Conservation (phyloP, 1,284 basidiomycete genomes). For the Malassezia sp. region DNA sequence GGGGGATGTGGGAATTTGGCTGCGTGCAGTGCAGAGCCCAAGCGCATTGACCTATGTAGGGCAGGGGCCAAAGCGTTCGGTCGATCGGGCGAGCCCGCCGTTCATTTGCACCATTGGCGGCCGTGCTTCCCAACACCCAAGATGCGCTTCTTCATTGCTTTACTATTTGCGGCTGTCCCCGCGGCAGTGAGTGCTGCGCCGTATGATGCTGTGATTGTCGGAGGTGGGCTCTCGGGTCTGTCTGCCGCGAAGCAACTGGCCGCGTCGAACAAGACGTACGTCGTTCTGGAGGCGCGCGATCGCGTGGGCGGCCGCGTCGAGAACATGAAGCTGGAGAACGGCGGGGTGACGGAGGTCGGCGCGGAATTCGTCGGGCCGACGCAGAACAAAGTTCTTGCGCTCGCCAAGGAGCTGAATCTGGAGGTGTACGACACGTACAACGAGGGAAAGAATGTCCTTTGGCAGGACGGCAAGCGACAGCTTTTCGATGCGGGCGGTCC, state of each 20-base stretch:
- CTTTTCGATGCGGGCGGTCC: background rate
- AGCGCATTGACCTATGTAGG: too few species aligned
- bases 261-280: slow-evolving; percentile 46
- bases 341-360: slow-evolving; percentile 46
- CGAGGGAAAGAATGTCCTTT: slow-evolving; percentile 1
- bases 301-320: slow-evolving; percentile 49
- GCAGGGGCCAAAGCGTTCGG: too few species aligned
- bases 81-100: too few species aligned
- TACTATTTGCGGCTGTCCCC: too few species aligned
- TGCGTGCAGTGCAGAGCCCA: too few species aligned
- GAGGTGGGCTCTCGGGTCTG: slow-evolving; percentile 51
- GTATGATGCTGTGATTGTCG: slow-evolving; percentile 49
- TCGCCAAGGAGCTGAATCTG: slow-evolving; percentile 47
- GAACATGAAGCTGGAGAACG: background rate
- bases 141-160: too few species aligned
- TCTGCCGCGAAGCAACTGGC: slow-evolving; percentile 49
- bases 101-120: too few species aligned
- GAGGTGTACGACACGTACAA: slow-evolving; percentile 17
- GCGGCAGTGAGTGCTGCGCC: too few species aligned
- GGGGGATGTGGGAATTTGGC: too few species aligned
- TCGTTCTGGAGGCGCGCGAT: slow-evolving; percentile 51
- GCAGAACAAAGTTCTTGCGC: slow-evolving; percentile 47
- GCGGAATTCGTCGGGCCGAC: slow-evolving; percentile 50
- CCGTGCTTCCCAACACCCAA: too few species aligned
- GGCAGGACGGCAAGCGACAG: background rate